Conservation (phyloP, 148 eudicot genomes). For the Polygonum maritimum region DNA sequence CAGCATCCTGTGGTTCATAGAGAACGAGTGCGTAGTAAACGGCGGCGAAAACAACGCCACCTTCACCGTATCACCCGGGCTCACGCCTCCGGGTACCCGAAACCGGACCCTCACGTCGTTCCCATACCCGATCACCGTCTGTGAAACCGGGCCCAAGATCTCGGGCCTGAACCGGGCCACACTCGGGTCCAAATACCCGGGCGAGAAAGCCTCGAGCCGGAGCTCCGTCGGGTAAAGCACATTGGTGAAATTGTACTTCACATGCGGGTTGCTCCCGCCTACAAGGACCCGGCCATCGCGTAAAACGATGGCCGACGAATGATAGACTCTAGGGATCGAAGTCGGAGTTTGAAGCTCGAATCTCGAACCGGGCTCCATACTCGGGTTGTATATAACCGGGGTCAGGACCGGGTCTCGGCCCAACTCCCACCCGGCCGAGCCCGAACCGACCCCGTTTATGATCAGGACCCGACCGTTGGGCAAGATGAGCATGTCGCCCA, state of each 20-base stretch:
- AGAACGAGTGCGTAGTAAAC: constrained; percentile 62
- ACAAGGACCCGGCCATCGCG: constrained; percentile 70
- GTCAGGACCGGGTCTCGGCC: constrained; percentile 48
- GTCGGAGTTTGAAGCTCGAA: constrained; percentile 45
- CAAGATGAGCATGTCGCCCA: constrained; percentile 61
- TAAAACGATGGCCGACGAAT: constrained; percentile 52
- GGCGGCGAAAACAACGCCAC: constrained; percentile 59
- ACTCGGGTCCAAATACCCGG: constrained; percentile 38
- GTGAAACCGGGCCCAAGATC: constrained; percentile 23
- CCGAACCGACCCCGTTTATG: constrained; percentile 58
- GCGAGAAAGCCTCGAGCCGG: constrained; percentile 54
- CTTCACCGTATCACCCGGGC: neutral
- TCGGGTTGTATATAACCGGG: constrained; percentile 48
- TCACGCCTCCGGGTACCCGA: constrained; percentile 11
- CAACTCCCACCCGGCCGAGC: constrained; percentile 85
- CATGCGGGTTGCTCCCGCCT: constrained; percentile 86
- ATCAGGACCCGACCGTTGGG: constrained; percentile 62
- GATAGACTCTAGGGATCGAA: constrained; percentile 52
- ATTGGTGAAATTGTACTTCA: constrained; percentile 43
- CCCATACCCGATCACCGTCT: constrained; percentile 35
- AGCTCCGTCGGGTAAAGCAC: constrained; percentile 61
- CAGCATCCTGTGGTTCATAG: constrained; percentile 71
- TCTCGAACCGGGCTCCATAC: constrained; percentile 17
- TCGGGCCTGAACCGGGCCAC: constrained; percentile 31
- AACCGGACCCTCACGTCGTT: constrained; percentile 30